Evolutionary conservation across 2,329 filamentous ascomycete genomes (phyloP), one percentile per base, ranked within the genome.

Genomic region (Cyanodermella asteris): DNA sequence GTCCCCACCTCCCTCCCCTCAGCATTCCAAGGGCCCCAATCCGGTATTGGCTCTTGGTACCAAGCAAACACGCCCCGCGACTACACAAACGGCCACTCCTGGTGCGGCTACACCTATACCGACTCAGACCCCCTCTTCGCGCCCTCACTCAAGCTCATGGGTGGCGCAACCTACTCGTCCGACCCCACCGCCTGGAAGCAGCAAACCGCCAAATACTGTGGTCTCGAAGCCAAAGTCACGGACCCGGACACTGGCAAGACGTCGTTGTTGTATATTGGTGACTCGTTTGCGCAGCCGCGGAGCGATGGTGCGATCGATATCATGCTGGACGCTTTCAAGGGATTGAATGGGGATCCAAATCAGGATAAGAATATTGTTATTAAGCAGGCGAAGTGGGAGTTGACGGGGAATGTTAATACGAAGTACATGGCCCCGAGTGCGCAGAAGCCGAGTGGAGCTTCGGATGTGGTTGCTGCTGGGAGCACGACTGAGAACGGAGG

Each of bases 11-110:
- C 12, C 11, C 22, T 16, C 15, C 22, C 22, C 17, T 15, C 22
- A 11, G 13, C 9, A 23, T 23, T 23, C 11, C 10, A 5, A 11
- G 22, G 22, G 13, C 10, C 5, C 4, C 22, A 23, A 15, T 16
- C n/a, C 17, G 22, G 22, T 13, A 23, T 23, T 12, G 22, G 22
- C 13, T 23, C 22, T 6, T 23, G 22, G 12, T 23, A 16, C 9
- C 3, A 23, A 16, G 17, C 22, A 3, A 23, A 23, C 22, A 13
- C 22, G 7, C 13, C 11, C n/a, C n/a, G 10, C 5, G 17, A n/a
- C 13, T 15, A n/a, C 13, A 23, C 22, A 13, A 23, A 23, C 5
- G 22, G 22, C 3, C 11, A 23, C 11, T 9, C 9, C 13, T 23
- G 21, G 21, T 23, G 21, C 12, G 21, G 21, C 10, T 23, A 23